Evolutionary conservation across 345 rosid species (phyloP), one percentile per base, ranked within the genome.

Genomic region (Eucalyptus camaldulensis): DNA sequence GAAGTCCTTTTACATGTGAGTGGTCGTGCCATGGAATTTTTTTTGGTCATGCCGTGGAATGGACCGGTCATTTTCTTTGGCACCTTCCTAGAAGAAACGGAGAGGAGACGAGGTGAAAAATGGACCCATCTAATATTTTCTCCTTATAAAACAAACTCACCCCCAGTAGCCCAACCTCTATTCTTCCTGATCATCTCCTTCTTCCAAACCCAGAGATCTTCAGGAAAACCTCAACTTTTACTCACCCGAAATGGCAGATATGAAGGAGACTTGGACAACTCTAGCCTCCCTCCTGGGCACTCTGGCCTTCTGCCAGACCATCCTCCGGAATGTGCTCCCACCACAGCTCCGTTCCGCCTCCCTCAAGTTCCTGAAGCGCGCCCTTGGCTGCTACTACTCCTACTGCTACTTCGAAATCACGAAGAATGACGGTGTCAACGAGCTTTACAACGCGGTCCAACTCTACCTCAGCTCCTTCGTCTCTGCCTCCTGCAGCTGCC

Each of bases 371-470:
- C 69, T 29, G 69, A 62, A 62, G 69, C 69, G 15, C 33, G 69
- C 69, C 69, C 33, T 62, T 29, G 69, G 69, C 69, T 29, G 69
- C 33, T 29, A 29, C 69, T 6, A 62, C 69, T 62, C 69, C 69
- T 62, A 62, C 69, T 62, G 97, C 86, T 95, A 96, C 95, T 97
- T 95, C 88, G 99, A 97, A 91, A 97, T 97, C 86, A 96, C 99
- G 0, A 98, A 97, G 90, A 96, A 95, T 81, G 97, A 97, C 90
- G 99, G 99, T 69, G 97, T 97, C 25, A 96, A 97, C 95, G 99
- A 97, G 83, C 99, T 97, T 89, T 97, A 97, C 94, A 93, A 93
- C 96, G 99, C 99, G 19, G 97, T 96, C 88, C 99, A 97, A 92
- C 96, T 97, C 50, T 97, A 97, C 93, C 90, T 97, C 1, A 95